phyloP scores from a whole-genome alignment of 78 protist genomes.

The Speleostelium caveatum region DNA sequence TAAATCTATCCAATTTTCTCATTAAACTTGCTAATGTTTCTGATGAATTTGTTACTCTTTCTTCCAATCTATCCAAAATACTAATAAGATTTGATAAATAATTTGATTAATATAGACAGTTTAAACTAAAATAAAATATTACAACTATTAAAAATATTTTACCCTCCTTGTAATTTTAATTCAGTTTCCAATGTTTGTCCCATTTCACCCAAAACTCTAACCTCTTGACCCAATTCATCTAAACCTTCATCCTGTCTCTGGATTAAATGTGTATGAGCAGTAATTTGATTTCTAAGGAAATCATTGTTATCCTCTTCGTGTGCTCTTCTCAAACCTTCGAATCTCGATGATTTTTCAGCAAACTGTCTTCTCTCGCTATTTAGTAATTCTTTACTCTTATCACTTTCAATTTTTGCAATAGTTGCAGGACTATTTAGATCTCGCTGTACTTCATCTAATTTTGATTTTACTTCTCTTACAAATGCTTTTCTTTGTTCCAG shows the following conservation, averaged over 20 bases:
- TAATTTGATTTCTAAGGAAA: slow-evolving; percentile 15
- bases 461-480: slow-evolving; percentile 34
- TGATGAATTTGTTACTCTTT: slow-evolving; percentile 34
- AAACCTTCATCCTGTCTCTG: slow-evolving; percentile 44
- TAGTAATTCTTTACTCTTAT: slow-evolving; percentile 34
- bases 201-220: slow-evolving; percentile 43
- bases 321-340: slow-evolving; percentile 45
- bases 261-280: slow-evolving; percentile 1
- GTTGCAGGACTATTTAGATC: slow-evolving; percentile 7
- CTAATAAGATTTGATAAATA: no score
- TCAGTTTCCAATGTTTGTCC: slow-evolving; percentile 22
- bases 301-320: slow-evolving; percentile 67
- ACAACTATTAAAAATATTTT: no score
- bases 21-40: slow-evolving; percentile 43
- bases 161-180: slow-evolving; percentile 21
- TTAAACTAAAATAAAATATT: no score
- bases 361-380: slow-evolving; percentile 9
- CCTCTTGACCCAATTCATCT: slow-evolving; percentile 9
- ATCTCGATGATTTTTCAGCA: slow-evolving; percentile 8
- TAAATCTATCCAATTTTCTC: slow-evolving; percentile 73
- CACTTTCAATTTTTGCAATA: slow-evolving; percentile 35
- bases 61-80: slow-evolving; percentile 49
- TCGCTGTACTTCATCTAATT: slow-evolving; percentile 13
- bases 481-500: slow-evolving; percentile 49
- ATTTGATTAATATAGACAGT: no score